Base-by-base conservation (phyloP, 2,329 filamentous ascomycete genomes). In the Hypomyces perniciosus region DNA sequence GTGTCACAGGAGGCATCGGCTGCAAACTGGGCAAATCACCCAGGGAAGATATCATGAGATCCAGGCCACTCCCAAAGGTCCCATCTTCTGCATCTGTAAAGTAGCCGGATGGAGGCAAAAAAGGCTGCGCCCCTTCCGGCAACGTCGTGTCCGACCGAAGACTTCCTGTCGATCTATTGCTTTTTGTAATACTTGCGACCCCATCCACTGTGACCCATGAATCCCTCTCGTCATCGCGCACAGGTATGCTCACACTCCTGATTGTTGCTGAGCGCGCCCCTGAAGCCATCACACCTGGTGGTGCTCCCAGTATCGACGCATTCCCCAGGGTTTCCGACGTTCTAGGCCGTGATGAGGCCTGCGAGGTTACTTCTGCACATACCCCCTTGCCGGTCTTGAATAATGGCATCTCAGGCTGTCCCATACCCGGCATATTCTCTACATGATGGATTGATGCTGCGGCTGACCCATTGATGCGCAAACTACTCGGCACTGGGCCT, bases 181-280 rank as follows among this genome's bases (percentile, higher is more conserved):
- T 67, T 37, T 54, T 56, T 6, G 55, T 57, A 20, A 54, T 58
- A 10, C 58, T 58, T 26, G 57, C 35, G 6, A 56, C 56, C 13
- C 59, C 60, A 10, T 67, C 68, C 13, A 69, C 60, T 1, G 68
- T 70, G 6, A 68, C 54, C 68, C 68, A 70, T 2, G 68, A 70
- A 35, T 59, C 58, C 39, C 65, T 57, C 10, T 58, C 60, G 7
- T 61, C 65, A 2, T 62, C 60, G 20, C 57, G 60, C 13, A 44
- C 50, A 3, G 58, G 53, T 28, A 47, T 56, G 50, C 56, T 62
- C 4, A 53, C 37, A 47, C 57, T 60, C 26, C 56, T 53, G 33
- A 56, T 54, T 1, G 58, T 53, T 13, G 44, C 56, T 5, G 54
- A 55, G n/a, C 57, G 55, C 6, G 58, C 58, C n/a, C 58, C 56